Evolutionary conservation across 148 eudicot species (phyloP).

Genomic region (Nyssa sinensis): DNA sequence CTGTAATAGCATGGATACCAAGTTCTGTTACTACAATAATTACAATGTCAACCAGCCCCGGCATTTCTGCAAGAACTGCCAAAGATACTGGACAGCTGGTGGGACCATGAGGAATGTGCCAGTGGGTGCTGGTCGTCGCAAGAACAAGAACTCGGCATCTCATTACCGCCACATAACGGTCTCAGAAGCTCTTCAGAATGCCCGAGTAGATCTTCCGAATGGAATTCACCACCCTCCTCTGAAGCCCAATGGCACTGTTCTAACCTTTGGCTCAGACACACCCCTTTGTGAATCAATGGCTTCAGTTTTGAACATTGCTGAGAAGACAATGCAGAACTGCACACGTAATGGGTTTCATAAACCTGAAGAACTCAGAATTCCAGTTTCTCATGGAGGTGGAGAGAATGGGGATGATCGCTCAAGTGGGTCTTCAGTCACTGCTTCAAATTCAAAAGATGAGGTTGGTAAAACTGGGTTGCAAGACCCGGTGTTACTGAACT

Average conservation of each 20-base stretch:
- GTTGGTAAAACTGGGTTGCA: conserved; percentile 13
- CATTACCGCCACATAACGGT: conserved; percentile 28
- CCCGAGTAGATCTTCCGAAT: conserved; percentile 20
- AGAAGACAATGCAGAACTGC: conserved; percentile 16
- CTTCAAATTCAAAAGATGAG: conserved; percentile 14
- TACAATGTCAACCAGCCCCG: conserved; percentile 54
- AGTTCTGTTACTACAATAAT: conserved; percentile 58
- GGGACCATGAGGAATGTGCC: conserved; percentile 63
- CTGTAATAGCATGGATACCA: conserved; percentile 58
- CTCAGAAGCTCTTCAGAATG: conserved; percentile 29
- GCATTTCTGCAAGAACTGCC: conserved; percentile 53
- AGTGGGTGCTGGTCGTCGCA: conserved; percentile 54
- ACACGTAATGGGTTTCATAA: conserved; percentile 26
- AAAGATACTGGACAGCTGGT: conserved; percentile 59
- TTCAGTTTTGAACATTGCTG: conserved; percentile 26
- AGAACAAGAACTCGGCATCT: conserved; percentile 37
- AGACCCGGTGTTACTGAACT: conserved; percentile 12
- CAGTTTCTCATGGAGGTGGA: conserved; percentile 12
- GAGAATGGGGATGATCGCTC: conserved; percentile 26
- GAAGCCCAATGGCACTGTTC: conserved; percentile 37
- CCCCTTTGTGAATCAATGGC: conserved; percentile 43
- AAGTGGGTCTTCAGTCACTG: conserved; percentile 21
- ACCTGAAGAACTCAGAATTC: conserved; percentile 19
- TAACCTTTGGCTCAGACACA: conserved; percentile 33
- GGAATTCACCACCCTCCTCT: conserved; percentile 28